These are phyloP conservation scores for Hepatocystis sp. DNA, from an alignment of 169 alveolate genomes.

Conservation along the genomic window DNA sequence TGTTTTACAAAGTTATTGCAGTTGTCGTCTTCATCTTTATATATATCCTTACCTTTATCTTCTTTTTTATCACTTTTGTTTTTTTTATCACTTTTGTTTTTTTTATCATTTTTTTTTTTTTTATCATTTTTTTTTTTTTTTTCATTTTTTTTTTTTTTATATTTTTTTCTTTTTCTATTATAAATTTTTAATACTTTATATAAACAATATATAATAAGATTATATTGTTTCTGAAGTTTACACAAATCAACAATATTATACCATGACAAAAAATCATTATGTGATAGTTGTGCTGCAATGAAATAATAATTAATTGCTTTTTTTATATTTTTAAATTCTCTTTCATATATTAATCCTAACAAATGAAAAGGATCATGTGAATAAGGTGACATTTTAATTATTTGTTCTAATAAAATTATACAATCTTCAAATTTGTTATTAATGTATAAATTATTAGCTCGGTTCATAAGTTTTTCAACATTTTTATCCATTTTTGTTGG, in stretches of 20 bases:
- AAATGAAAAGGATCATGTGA: constrained; percentile 92
- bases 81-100: not conserved
- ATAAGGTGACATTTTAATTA: constrained; percentile 89
- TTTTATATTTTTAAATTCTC: constrained; percentile 85
- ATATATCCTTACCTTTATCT: not conserved
- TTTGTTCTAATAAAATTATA: constrained; percentile 81
- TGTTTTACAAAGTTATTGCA: constrained; percentile 47
- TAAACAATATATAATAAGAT: constrained; percentile 33
- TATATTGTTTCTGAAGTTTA: constrained; percentile 50
- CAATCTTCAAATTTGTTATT: constrained; percentile 79
- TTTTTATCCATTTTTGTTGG: constrained; percentile 79
- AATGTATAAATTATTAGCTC: constrained; percentile 82
- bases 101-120: not conserved
- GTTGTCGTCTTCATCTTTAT: not conserved
- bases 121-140: not conserved
- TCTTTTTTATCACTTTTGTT: not conserved
- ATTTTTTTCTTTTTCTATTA: constrained; percentile 13
- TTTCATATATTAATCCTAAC: constrained; percentile 91
- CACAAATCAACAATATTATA: constrained; percentile 88
- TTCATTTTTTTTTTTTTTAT: not conserved
- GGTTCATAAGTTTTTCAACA: constrained; percentile 79
- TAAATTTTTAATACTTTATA: constrained; percentile 45
- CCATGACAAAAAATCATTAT: constrained; percentile 88
- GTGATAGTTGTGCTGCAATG: constrained; percentile 91
- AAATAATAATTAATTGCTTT: constrained; percentile 90